phyloP scores from a whole-genome alignment of 148 eudicot species.

The Vaccinium myrtillus region DNA sequence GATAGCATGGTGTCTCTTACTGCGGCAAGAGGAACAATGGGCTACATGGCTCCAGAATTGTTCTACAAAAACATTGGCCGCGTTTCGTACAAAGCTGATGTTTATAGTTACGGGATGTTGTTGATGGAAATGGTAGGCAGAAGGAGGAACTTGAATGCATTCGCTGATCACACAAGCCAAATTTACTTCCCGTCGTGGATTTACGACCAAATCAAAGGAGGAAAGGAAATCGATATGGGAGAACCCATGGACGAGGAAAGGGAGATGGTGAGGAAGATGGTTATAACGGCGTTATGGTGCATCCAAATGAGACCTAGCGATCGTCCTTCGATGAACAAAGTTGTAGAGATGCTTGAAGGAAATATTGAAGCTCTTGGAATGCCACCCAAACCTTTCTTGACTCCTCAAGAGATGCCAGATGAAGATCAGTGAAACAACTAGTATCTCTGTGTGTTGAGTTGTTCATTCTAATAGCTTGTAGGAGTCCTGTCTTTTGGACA shows the following conservation, averaged over 20 bases:
- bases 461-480: too few species aligned
- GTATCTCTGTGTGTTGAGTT: too few species aligned
- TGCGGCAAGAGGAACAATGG: constrained; percentile 5
- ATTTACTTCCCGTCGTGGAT: background rate
- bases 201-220: background rate
- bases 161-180: background rate
- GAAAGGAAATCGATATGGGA: background rate
- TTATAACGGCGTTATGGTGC: constrained; percentile 1
- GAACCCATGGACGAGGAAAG: background rate
- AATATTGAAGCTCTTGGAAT: background rate
- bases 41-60: background rate
- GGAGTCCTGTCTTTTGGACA: too few species aligned
- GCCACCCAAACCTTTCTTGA: constrained; percentile 11
- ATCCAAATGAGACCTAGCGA: constrained; percentile 7
- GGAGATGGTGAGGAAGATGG: constrained; percentile 4
- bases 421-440: too few species aligned
- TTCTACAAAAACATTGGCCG: background rate
- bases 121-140: background rate
- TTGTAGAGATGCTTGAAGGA: constrained; percentile 13
- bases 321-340: constrained; percentile 14
- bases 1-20: constrained; percentile 12
- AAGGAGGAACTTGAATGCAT: background rate
- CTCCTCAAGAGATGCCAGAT: background rate
- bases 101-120: background rate
- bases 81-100: background rate